A percentile compares a stretch with the other conserved stretches of the same genome.
Evolutionary conservation across 805 yeast genomes (phyloP).

Genomic region (Schwanniomyces pseudopolymorphus): DNA sequence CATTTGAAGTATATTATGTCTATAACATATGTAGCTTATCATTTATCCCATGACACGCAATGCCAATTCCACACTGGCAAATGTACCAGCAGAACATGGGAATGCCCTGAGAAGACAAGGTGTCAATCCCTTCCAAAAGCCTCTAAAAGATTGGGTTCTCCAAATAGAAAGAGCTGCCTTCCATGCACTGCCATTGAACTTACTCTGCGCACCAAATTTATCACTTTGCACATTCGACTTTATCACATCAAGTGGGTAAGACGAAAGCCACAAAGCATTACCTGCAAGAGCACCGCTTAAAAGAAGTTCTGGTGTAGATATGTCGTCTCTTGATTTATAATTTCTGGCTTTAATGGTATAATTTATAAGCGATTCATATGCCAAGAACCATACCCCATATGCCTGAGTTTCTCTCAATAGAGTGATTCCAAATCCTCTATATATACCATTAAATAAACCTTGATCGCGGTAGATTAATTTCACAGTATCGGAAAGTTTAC

Average conservation of each 20-base stretch:
- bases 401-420: conserved; percentile 64
- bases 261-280: conserved; percentile 61
- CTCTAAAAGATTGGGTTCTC: conserved; percentile 43
- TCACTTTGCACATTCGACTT: conserved; percentile 57
- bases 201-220: conserved; percentile 42
- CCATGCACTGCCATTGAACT: conserved; percentile 39
- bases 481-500: conserved; percentile 35
- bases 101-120: conserved; percentile 62
- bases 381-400: conserved; percentile 71
- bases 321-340: conserved; percentile 43
- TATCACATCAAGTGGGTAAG: conserved; percentile 54
- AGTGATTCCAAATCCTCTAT: conserved; percentile 56
- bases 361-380: conserved; percentile 58
- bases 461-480: conserved; percentile 36
- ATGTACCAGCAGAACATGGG: conserved; percentile 72
- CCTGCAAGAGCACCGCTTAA: conserved; percentile 65
- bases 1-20: too few species aligned
- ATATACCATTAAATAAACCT: conserved; percentile 51
- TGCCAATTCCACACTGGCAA: conserved; percentile 72
- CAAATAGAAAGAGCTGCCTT: conserved; percentile 41
- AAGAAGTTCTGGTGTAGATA: conserved; percentile 56
- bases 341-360: conserved; percentile 30
- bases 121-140: conserved; percentile 63
- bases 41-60: conserved; percentile 54
- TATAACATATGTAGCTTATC: too few species aligned